Evolutionary conservation across 2,329 filamentous ascomycete species (phyloP).

Genomic region (Xylariaceae sp.): DNA sequence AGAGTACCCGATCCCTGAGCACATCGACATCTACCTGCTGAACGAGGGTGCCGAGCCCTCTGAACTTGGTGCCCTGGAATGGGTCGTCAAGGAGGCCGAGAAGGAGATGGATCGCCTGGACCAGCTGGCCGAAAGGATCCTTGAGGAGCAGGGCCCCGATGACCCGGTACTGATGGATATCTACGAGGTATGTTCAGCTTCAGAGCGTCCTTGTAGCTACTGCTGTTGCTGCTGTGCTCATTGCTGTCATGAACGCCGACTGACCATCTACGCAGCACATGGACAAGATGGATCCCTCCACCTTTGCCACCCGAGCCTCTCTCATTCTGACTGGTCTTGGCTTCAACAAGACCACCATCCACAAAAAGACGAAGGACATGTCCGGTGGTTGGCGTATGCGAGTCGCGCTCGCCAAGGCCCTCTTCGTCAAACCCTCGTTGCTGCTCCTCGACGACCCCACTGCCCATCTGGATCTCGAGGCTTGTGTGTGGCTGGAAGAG

Average conservation of each 20-base stretch:
- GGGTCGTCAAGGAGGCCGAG: conserved; percentile 93
- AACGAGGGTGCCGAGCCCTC: conserved; percentile 92
- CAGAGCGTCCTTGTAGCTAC: too few species aligned
- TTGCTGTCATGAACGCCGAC: too few species aligned
- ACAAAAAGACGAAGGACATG: conserved; percentile 99
- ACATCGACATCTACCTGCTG: conserved; percentile 95
- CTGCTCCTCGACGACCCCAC: conserved; percentile 96
- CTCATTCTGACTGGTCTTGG: conserved; percentile 97
- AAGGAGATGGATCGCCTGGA: conserved; percentile 87
- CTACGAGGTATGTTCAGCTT: conserved; percentile 69
- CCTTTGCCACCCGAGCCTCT: conserved; percentile 90
- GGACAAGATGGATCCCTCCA: conserved; percentile 97
- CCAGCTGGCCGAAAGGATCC: conserved; percentile 76
- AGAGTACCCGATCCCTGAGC: conserved; percentile 92
- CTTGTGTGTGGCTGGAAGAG: conserved; percentile 99
- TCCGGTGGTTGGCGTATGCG: conserved; percentile 99
- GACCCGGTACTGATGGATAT: conserved; percentile 84
- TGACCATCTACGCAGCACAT: conserved; percentile 60
- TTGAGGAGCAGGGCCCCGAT: conserved; percentile 89
- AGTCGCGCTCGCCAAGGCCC: conserved; percentile 91
- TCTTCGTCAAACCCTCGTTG: conserved; percentile 96
- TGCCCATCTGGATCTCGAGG: conserved; percentile 97
- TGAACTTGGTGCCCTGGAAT: conserved; percentile 87
- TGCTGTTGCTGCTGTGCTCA: too few species aligned
- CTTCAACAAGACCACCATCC: conserved; percentile 96